Percentiles rank a stretch among this genome's conserved stretches.
Conservation (phyloP, 805 yeast genomes). For the Candida pseudofarinosa region DNA sequence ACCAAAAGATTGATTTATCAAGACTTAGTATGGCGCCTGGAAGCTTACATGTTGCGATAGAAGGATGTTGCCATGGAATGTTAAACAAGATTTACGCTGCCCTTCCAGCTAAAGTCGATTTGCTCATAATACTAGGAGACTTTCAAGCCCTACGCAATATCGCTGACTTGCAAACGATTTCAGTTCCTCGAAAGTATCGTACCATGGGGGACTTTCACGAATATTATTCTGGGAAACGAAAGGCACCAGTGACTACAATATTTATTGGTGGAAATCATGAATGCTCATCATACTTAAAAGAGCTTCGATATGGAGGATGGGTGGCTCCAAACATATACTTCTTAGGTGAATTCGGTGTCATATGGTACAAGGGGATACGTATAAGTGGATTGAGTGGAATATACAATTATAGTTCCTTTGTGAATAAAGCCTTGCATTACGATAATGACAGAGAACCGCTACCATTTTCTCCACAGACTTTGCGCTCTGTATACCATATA, state of each 20-base stretch:
- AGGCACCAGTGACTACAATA: slow-evolving; percentile 73
- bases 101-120: slow-evolving; percentile 18
- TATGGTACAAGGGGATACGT: slow-evolving; percentile 71
- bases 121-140: slow-evolving; percentile 82
- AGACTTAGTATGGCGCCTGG: slow-evolving; percentile 2
- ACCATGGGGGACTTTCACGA: slow-evolving; percentile 73
- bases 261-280: slow-evolving; percentile 97
- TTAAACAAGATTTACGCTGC: slow-evolving; percentile 52
- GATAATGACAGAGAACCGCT: slow-evolving; percentile 25
- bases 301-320: slow-evolving; percentile 85
- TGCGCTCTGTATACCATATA: slow-evolving; percentile 69
- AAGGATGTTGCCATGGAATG: slow-evolving; percentile 90
- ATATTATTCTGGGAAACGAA: slow-evolving; percentile 56
- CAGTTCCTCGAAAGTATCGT: slow-evolving; percentile 77
- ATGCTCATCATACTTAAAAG: slow-evolving; percentile 70
- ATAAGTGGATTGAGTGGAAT: slow-evolving; percentile 88
- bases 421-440: slow-evolving; percentile 21
- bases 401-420: slow-evolving; percentile 44
- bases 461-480: slow-evolving; percentile 45
- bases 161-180: slow-evolving; percentile 63
- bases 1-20: no score
- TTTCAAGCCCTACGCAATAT: slow-evolving; percentile 73
- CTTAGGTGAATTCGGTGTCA: slow-evolving; percentile 70
- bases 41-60: slow-evolving; percentile 53
- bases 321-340: slow-evolving; percentile 85